Conservation (phyloP, 805 yeast genomes). For the Zygosaccharomyces rouxii region DNA sequence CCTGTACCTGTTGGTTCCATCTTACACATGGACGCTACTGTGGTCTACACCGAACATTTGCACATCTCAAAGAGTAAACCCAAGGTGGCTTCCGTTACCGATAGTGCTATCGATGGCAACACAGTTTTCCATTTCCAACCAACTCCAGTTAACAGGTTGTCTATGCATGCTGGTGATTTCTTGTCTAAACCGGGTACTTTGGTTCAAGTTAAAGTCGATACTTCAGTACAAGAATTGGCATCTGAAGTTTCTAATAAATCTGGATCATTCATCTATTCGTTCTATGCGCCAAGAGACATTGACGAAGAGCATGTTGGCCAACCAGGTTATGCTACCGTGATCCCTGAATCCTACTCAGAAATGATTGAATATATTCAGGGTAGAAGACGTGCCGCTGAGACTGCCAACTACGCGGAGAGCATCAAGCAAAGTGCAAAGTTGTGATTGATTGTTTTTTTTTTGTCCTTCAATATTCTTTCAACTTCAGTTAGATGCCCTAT, state of each 20-base stretch:
- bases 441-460: not conserved
- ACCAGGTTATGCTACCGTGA: conserved; percentile 68
- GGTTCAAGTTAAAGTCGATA: conserved; percentile 84
- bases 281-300: conserved; percentile 67
- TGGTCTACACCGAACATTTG: conserved; percentile 81
- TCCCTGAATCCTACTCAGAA: conserved; percentile 84
- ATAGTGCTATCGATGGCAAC: conserved; percentile 21
- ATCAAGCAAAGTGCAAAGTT: conserved; percentile 6
- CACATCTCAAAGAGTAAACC: conserved; percentile 37
- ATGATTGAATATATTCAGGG: conserved; percentile 91
- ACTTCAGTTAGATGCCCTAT: not conserved
- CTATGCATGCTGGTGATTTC: conserved; percentile 51
- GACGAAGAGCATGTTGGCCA: conserved; percentile 30
- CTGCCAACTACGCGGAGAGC: conserved; percentile 54
- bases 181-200: conserved; percentile 77
- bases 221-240: conserved; percentile 66
- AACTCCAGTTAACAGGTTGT: conserved; percentile 51
- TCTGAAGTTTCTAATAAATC: conserved; percentile 60
- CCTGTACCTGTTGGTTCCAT: conserved; percentile 97
- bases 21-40: conserved; percentile 72
- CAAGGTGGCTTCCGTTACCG: conserved; percentile 30
- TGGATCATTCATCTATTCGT: conserved; percentile 85
- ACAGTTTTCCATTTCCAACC: conserved; percentile 47
- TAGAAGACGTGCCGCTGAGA: conserved; percentile 81
- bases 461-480: not conserved